Evolutionary conservation across 768 basidiomycete genomes (phyloP).

Genomic region (Suillus placidus): DNA sequence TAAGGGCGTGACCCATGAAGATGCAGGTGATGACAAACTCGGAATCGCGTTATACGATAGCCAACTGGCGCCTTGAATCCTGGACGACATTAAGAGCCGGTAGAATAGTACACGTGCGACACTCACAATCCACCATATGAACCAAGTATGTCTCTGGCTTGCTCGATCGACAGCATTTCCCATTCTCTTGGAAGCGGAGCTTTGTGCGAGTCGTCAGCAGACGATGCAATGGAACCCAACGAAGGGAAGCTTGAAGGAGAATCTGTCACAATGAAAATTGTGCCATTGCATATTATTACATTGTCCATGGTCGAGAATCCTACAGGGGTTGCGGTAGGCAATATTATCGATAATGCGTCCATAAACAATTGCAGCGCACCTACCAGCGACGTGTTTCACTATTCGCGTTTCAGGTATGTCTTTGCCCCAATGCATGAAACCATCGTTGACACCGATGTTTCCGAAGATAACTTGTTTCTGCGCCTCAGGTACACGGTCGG

Average conservation of each 20-base stretch:
- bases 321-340: slow-evolving; percentile 30
- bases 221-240: slow-evolving; percentile 50
- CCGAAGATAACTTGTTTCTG: slow-evolving; percentile 25
- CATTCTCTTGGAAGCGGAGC: slow-evolving; percentile 56
- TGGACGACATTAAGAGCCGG: slow-evolving; percentile 25
- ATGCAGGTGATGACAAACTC: slow-evolving; percentile 40
- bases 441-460: slow-evolving; percentile 48
- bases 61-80: slow-evolving; percentile 73
- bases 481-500: slow-evolving; percentile 34
- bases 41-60: slow-evolving; percentile 56
- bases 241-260: slow-evolving; percentile 62
- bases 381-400: slow-evolving; percentile 69
- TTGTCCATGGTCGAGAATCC: slow-evolving; percentile 87
- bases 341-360: slow-evolving; percentile 8
- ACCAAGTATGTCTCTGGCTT: slow-evolving; percentile 54
- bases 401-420: slow-evolving; percentile 59
- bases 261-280: slow-evolving; percentile 76
- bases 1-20: slow-evolving; percentile 8
- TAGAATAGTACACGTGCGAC: slow-evolving; percentile 18
- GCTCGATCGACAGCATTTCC: slow-evolving; percentile 54
- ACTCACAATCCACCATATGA: slow-evolving; percentile 54
- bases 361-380: slow-evolving; percentile 12
- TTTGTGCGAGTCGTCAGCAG: slow-evolving; percentile 35
- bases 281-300: slow-evolving; percentile 71
- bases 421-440: slow-evolving; percentile 56